Evolutionary conservation across 208 protist species (phyloP).

Genomic region (Willaertia magna): DNA sequence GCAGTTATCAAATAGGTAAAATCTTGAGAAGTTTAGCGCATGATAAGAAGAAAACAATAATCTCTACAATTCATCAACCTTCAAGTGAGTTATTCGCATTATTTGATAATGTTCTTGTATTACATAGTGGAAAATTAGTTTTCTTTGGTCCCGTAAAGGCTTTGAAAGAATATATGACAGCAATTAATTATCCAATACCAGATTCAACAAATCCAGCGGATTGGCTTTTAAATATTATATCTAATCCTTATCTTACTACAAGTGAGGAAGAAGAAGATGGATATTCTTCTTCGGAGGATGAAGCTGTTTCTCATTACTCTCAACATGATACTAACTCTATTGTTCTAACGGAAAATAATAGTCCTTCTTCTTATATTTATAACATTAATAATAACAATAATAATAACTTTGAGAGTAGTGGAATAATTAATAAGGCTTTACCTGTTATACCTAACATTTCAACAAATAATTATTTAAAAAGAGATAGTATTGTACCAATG

Average conservation of each 20-base stretch:
- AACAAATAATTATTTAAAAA: too few relatives aligned
- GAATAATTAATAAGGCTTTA: too few relatives aligned
- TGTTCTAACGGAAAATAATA: too few relatives aligned
- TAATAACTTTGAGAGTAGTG: too few relatives aligned
- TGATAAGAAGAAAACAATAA: conserved; percentile 9
- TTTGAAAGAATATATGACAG: not conserved
- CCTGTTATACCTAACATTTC: too few relatives aligned
- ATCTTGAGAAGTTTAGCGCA: not conserved
- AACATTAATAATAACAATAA: too few relatives aligned
- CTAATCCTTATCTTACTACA: not conserved
- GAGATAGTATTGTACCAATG: too few relatives aligned
- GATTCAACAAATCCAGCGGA: not conserved
- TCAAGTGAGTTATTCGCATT: conserved; percentile 39
- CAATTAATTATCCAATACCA: not conserved
- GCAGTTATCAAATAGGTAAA: conserved; percentile 5
- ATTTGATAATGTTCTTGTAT: conserved; percentile 49
- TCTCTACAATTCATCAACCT: conserved; percentile 53
- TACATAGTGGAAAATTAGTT: conserved; percentile 19
- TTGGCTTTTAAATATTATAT: conserved; percentile 3
- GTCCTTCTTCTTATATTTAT: too few relatives aligned
- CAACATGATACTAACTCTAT: too few relatives aligned
- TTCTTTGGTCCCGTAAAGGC: not conserved
- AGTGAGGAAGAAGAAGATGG: too few relatives aligned
- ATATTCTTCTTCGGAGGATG: too few relatives aligned
- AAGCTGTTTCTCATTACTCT: too few relatives aligned